Percentiles rank a stretch among this genome's conserved stretches.
Conservation (phyloP, 2,329 filamentous ascomycete species). For the Escovopsis sp. region DNA sequence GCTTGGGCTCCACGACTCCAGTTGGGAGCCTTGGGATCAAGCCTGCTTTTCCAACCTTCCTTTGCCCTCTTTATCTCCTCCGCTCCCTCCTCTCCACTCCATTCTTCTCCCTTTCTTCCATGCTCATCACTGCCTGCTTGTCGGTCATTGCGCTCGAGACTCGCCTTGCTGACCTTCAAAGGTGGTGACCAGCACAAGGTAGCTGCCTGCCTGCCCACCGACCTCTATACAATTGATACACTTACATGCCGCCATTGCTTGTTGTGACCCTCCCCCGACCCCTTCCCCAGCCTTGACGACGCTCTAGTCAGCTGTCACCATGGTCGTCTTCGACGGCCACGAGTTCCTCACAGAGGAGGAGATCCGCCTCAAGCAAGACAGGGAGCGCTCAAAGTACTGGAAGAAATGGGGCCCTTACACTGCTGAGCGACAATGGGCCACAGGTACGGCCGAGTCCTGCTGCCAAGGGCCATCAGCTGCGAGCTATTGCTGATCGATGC, state of each 20-base stretch:
- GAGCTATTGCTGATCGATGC: constrained; percentile 10
- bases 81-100: constrained; percentile 1
- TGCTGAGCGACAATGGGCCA: constrained; percentile 90
- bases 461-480: constrained; percentile 3
- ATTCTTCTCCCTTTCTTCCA: background rate
- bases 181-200: too few species aligned
- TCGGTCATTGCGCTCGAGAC: too few species aligned
- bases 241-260: too few species aligned
- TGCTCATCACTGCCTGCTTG: background rate
- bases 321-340: constrained; percentile 83
- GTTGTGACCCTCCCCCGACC: background rate
- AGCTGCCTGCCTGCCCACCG: too few species aligned
- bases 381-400: constrained; percentile 78
- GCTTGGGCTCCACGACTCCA: too few species aligned
- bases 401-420: constrained; percentile 97
- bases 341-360: constrained; percentile 85
- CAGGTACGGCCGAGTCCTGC: constrained; percentile 39
- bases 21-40: too few species aligned
- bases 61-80: constrained; percentile 1
- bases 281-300: background rate
- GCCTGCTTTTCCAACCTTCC: background rate
- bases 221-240: too few species aligned
- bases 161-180: too few species aligned
- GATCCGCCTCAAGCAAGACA: constrained; percentile 75
- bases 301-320: constrained; percentile 24